phyloP scores from a whole-genome alignment of 2,329 filamentous ascomycete genomes.

The Aspergillus carbonarius region DNA sequence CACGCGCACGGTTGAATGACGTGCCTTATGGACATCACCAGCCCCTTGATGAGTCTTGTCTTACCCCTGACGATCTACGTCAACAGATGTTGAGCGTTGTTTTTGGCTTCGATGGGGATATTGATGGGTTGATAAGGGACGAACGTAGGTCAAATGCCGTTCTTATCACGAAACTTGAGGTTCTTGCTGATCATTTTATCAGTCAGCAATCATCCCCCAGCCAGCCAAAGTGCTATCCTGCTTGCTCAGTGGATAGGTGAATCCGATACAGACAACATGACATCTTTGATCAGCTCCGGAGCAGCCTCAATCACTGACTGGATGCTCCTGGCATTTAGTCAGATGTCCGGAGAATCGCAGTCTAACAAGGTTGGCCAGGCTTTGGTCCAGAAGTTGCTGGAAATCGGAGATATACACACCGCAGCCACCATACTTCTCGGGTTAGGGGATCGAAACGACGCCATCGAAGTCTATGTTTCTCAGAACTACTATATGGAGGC shows the following conservation, averaged over 20 bases:
- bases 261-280: conserved; percentile 76
- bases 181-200: conserved; percentile 17
- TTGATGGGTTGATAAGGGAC: conserved; percentile 76
- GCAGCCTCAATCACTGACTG: conserved; percentile 93
- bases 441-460: conserved; percentile 88
- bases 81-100: conserved; percentile 90
- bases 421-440: conserved; percentile 91
- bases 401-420: conserved; percentile 86
- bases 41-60: conserved; percentile 54
- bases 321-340: conserved; percentile 91
- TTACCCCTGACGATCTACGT: conserved; percentile 75
- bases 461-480: conserved; percentile 93
- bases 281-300: conserved; percentile 69
- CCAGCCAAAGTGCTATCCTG: conserved; percentile 76
- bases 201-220: conserved; percentile 68
- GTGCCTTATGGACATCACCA: conserved; percentile 75
- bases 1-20: conserved; percentile 74
- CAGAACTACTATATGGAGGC: conserved; percentile 92
- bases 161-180: no score
- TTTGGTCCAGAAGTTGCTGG: conserved; percentile 85
- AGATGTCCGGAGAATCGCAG: conserved; percentile 73
- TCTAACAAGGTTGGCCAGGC: conserved; percentile 88
- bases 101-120: conserved; percentile 90
- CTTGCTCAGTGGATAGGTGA: conserved; percentile 92
- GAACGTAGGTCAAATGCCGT: conserved; percentile 56